Evolutionary conservation across 768 basidiomycete species (phyloP), one percentile per base, ranked within the genome.

Genomic region (Leccinum fibrillosum): DNA sequence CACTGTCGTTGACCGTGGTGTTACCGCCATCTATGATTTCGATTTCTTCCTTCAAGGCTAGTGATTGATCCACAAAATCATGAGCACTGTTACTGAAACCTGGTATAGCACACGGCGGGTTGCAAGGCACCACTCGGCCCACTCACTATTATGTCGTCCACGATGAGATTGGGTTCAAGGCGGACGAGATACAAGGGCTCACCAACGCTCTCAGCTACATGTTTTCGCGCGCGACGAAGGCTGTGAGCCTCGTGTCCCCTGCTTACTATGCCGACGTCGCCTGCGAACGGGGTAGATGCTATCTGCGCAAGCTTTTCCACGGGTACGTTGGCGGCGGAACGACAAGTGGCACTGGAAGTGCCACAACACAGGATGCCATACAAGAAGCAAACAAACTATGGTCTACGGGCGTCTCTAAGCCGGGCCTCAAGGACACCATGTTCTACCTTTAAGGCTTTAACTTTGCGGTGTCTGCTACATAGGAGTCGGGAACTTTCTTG

Each of bases 381-480:
- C 67, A 66, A 15, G 87, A 88, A 66, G 90, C 89, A 1, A 47
- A 65, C 54, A 65, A 52, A 15, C 53, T 80, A 44, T 93, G 90
- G 90, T 69, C 70, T 17, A 67, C 67, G 3, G 89, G 87, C 1
- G 85, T 88, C 15, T 61, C 68, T 15, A 81, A 77, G 2, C 30
- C 63, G 0, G 69, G 64, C 6, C 69, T 90, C 67, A 87, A 82
- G 72, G 80, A 88, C 37, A 86, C 85, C 0, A 91, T 91, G 89
- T 91, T 82, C 65, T 91, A 91, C 71, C 75, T 90, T n/a, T 30
- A 10, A 30, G 28, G 28, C 28, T 30, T 30, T 89, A 61, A 77
- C 32, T 10, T 23, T 21, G 1, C 17, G 11, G 19, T 44, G 2
- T 37, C 48, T 32, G 39, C 23, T 25, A 25, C 34, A 17, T 30